Evolutionary conservation across 768 basidiomycete species (phyloP), one percentile per base, ranked within the genome.

Genomic region (Podaxis pistillaris): DNA sequence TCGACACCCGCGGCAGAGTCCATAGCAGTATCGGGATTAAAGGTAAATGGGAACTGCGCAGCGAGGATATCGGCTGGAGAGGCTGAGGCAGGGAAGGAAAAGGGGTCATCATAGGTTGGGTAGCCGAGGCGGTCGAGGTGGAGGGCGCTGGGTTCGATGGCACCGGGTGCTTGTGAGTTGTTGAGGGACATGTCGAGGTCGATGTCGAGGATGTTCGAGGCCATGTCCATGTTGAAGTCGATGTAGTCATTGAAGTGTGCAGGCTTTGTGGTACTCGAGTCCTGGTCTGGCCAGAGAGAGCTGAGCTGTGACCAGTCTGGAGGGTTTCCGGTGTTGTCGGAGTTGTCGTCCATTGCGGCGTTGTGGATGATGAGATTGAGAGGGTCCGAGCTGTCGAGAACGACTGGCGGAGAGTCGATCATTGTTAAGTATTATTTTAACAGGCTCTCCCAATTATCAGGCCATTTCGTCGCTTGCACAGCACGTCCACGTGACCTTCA

Each of bases 111-210:
- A 59, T 71, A 74, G 1, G 71, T 55, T 54, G 70, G 73, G 47
- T 66, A 65, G 47, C 70, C 66, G 36, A 66, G 69, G 58, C 69
- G 68, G 41, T 67, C 72, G 68, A 76, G 85, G 68, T 90, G 88
- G 12, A 90, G 74, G 6, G 82, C 76, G 66, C 77, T 86, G 33
- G 90, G 89, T 63, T 91, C 87, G 58, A 91, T 80, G 0, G 83
- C 81, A 67, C 86, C 80, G 19, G 82, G 74, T 3, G 84, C 40
- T 41, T 13, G 40, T 17, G 40, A 13, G 40, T n/a, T n/a, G 49
- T 19, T 11, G 49, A 53, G 26, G 6, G 36, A 36, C 49, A 53
- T 81, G 70, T 79, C 76, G 59, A 87, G 85, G 68, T 89, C 87
- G 72, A 89, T 79, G 72, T 86, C 59, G 50, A 60, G 59, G 37